Percentiles rank a stretch among this genome's conserved stretches.
These are phyloP conservation scores for Dacryopinax spathularia DNA, from an alignment of 768 basidiomycete species.

Conservation along the genomic window DNA sequence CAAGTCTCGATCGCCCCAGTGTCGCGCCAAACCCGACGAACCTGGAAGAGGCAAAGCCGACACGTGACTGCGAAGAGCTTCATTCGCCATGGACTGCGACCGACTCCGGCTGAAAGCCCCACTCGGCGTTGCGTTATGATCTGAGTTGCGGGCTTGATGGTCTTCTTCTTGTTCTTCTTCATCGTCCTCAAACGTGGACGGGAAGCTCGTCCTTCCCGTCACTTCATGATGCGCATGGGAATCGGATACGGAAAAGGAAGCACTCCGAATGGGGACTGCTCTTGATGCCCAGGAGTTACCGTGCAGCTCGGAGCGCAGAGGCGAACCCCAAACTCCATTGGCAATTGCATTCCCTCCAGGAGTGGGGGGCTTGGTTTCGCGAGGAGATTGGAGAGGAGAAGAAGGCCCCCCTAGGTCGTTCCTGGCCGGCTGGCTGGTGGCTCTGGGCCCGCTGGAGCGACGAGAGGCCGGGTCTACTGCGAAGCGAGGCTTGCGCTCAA, in stretches of 20 bases:
- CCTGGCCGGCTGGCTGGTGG: not conserved
- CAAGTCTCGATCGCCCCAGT: not conserved
- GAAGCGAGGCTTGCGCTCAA: not conserved
- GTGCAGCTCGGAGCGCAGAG: not conserved
- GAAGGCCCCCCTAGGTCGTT: not conserved
- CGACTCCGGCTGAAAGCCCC: not conserved
- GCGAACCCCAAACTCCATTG: not conserved
- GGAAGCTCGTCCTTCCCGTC: slow-evolving; percentile 28
- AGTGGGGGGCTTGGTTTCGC: not conserved
- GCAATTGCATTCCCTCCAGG: not conserved
- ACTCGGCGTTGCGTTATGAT: not conserved
- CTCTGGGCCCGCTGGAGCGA: not conserved
- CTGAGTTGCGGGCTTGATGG: not conserved
- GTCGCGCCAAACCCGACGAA: not conserved
- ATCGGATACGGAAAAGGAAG: not conserved
- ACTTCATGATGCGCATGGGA: not conserved
- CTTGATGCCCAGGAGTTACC: not conserved
- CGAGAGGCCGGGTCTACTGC: not conserved
- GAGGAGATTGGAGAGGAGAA: not conserved
- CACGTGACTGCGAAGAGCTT: not conserved
- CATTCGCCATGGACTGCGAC: not conserved
- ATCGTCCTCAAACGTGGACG: slow-evolving; percentile 70
- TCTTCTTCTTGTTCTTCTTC: slow-evolving; percentile 26
- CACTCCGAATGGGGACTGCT: not conserved
- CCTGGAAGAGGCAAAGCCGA: not conserved